phyloP scores from a whole-genome alignment of 768 basidiomycete species.

The Porphyrellus cyaneotinctus region DNA sequence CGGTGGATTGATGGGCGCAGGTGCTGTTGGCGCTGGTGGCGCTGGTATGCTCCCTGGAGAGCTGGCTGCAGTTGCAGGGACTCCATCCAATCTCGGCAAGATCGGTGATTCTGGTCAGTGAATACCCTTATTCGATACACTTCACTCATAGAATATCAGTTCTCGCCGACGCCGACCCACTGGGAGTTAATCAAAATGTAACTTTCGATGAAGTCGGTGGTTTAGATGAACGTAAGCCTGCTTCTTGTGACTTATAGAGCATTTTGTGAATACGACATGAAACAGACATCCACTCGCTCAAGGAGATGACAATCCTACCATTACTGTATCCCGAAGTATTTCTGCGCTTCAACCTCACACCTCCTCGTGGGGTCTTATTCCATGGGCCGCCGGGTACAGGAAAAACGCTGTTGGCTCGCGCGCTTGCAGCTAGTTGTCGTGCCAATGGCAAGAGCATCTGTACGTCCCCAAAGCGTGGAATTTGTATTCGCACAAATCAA shows the following conservation, averaged over 20 bases:
- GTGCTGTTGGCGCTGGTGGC: constrained; percentile 43
- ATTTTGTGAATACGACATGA: constrained; percentile 1
- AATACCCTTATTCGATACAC: constrained; percentile 9
- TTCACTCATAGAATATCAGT: constrained; percentile 39
- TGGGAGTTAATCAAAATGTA: constrained; percentile 89
- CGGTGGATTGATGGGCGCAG: constrained; percentile 50
- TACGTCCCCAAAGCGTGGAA: constrained; percentile 38
- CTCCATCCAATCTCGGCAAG: constrained; percentile 83
- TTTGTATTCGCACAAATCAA: not conserved
- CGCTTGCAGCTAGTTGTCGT: constrained; percentile 88
- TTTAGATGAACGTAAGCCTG: constrained; percentile 77
- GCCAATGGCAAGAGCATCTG: constrained; percentile 85
- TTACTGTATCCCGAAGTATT: constrained; percentile 96
- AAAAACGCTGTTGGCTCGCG: constrained; percentile 90
- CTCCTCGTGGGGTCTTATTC: constrained; percentile 94
- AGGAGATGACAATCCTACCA: constrained; percentile 97
- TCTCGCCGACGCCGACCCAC: constrained; percentile 91
- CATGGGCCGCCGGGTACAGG: constrained; percentile 99
- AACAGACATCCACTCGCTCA: constrained; percentile 89
- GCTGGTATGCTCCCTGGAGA: constrained; percentile 62
- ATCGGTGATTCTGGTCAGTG: constrained; percentile 69
- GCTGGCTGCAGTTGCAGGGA: constrained; percentile 58
- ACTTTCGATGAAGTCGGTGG: constrained; percentile 98
- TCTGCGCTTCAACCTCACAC: constrained; percentile 88
- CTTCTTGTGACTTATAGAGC: not conserved